These are phyloP conservation scores for Pseudogymnoascus sp. DNA, from an alignment of 2,329 filamentous ascomycete species.

Conservation along the genomic window DNA sequence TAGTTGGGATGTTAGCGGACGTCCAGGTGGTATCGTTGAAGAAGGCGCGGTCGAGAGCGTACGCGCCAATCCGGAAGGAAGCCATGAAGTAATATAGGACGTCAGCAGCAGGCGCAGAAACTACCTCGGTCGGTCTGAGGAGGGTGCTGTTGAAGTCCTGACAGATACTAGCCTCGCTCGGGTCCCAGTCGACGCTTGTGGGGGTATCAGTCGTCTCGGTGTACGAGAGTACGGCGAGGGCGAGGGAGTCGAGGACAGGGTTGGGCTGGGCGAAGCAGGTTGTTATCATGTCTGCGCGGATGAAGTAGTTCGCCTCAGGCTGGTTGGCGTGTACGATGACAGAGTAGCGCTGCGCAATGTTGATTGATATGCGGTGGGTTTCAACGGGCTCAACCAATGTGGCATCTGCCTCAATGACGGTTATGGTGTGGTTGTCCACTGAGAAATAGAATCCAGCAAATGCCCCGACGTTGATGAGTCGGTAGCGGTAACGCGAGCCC, in stretches of 20 bases:
- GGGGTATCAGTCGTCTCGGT: constrained; percentile 17
- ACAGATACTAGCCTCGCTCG: constrained; percentile 28
- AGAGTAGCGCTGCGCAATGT: constrained; percentile 60
- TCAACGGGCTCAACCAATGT: constrained; percentile 52
- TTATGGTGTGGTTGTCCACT: constrained; percentile 57
- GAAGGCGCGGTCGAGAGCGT: constrained; percentile 48
- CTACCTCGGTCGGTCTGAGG: constrained; percentile 36
- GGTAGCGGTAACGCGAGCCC: constrained; percentile 41
- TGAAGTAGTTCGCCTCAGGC: constrained; percentile 52
- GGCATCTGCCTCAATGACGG: constrained; percentile 62
- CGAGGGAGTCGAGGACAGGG: constrained; percentile 34
- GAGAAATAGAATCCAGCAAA: constrained; percentile 66
- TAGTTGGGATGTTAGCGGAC: constrained; percentile 37
- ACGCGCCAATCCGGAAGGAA: constrained; percentile 51
- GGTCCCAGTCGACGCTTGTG: constrained; percentile 35
- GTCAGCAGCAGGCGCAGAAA: constrained; percentile 40
- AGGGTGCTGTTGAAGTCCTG: constrained; percentile 31
- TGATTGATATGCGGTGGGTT: constrained; percentile 53
- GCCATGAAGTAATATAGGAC: constrained; percentile 45
- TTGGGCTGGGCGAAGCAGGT: constrained; percentile 37
- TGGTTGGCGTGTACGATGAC: constrained; percentile 53
- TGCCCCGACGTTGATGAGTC: constrained; percentile 61
- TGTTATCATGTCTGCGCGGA: constrained; percentile 38
- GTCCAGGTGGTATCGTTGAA: constrained; percentile 48
- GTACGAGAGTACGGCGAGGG: constrained; percentile 29